Conservation (phyloP, 2,329 filamentous ascomycete species). For the Hypoxylon sp. region DNA sequence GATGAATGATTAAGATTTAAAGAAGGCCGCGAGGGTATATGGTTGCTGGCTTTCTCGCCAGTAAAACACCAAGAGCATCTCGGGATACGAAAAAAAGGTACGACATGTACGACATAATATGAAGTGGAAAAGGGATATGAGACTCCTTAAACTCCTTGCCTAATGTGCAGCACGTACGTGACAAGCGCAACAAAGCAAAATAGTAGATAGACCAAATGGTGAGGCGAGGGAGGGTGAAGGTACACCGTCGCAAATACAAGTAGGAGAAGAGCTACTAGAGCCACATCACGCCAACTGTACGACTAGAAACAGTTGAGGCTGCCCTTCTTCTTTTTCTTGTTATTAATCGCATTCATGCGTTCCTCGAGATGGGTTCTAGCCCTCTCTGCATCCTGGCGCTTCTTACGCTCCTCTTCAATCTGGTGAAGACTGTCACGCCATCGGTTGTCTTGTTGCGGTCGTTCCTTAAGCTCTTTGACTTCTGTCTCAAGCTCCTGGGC, state of each 20-base stretch:
- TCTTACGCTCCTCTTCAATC: slow-evolving; percentile 96
- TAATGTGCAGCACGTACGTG: slow-evolving; percentile 31
- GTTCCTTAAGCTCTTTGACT: slow-evolving; percentile 75
- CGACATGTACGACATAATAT: slow-evolving; percentile 13
- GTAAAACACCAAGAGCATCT: slow-evolving; percentile 22
- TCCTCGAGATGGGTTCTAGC: slow-evolving; percentile 92
- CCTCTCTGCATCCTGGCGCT: slow-evolving; percentile 89
- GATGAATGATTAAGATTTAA: slow-evolving; percentile 39
- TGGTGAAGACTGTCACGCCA: slow-evolving; percentile 80
- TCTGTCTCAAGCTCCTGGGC: slow-evolving; percentile 81
- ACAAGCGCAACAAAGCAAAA: slow-evolving; percentile 31
- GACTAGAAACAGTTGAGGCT: slow-evolving; percentile 96
- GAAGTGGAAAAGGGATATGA: slow-evolving; percentile 26
- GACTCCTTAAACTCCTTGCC: slow-evolving; percentile 47
- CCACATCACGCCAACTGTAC: slow-evolving; percentile 43
- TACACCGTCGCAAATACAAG: slow-evolving; percentile 27
- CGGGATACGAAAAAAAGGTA: slow-evolving; percentile 20
- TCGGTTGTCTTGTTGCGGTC: slow-evolving; percentile 68
- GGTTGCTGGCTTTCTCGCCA: slow-evolving; percentile 23
- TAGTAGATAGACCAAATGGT: slow-evolving; percentile 23
- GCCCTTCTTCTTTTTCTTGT: slow-evolving; percentile 96
- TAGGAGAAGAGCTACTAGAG: slow-evolving; percentile 38
- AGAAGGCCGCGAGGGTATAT: slow-evolving; percentile 32
- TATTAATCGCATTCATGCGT: slow-evolving; percentile 91
- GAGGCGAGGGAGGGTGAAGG: slow-evolving; percentile 18